Evolutionary conservation across 345 rosid genomes (phyloP), one percentile per base, ranked within the genome.

Genomic region (Anastatica hierochuntica): DNA sequence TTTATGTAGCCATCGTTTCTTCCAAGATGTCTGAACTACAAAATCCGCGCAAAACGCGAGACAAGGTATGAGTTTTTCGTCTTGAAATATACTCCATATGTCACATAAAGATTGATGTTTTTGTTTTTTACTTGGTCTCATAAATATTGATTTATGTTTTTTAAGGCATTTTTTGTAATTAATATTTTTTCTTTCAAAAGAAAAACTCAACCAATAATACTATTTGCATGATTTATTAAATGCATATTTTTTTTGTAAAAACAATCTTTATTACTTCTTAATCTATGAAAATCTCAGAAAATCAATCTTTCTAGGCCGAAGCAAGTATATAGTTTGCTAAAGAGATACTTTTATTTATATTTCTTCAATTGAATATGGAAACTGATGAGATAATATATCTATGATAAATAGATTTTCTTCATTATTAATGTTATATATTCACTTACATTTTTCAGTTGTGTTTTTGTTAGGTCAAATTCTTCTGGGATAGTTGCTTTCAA

Each of bases 401-500:
- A 8, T 36, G 33, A n/a, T 21, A 23, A 46, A 39, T 23, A 27
- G 8, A 71, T 37, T 27, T 46, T 27, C 8, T 15, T 47, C 35
- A 30, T 11, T 39, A 14, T 14, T 44, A 21, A 27, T 57, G 33
- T 10, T 57, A 12, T 19, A 13, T 7, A 8, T n/a, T n/a, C n/a
- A 21, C 62, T 35, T 37, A 46, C 13, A 16, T 17, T 53, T 53
- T 27, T 53, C 18, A 7, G 4, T 29, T 47, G 26, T 29, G 39
- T 67, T 45, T 65, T 75, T 50, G 60, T 53, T 64, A 88, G 97
- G 85, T 76, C 79, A 63, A 70, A 76, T 63, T 74, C 71, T 41
- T 36, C 24, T 47, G 89, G 89, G 65, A 73, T 68, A 49, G 92
- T 94, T 16, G 66, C 82, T 74, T 94, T 94, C 79, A 85, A 94